A percentile compares a stretch with the other conserved stretches of the same genome.
Conservation (phyloP, 768 basidiomycete species). For the Auricularia sp. region DNA sequence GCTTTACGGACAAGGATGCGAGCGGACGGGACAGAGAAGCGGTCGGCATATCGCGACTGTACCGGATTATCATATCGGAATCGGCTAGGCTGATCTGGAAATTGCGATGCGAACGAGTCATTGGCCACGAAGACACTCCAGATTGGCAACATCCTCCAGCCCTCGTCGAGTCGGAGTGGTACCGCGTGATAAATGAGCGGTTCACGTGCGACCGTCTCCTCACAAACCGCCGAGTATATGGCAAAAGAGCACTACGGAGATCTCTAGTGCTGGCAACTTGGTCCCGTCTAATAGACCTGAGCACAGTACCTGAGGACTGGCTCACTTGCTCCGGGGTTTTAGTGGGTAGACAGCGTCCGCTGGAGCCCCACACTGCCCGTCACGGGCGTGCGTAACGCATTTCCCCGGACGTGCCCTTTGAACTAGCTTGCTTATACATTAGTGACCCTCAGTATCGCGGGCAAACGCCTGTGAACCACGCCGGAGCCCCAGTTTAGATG, state of each 20-base stretch:
- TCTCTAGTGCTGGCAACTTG: not conserved
- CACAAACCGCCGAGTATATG: not conserved
- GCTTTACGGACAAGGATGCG: not conserved
- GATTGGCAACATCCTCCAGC: not conserved
- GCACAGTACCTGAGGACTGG: too few species aligned
- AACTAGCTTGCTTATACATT: too few species aligned
- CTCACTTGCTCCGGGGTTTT: too few species aligned
- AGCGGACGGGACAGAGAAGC: not conserved
- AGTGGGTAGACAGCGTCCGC: too few species aligned
- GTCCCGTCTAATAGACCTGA: not conserved
- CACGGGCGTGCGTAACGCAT: too few species aligned
- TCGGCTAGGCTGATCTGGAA: not conserved
- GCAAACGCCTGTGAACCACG: too few species aligned
- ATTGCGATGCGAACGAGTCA: not conserved
- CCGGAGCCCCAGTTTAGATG: too few species aligned
- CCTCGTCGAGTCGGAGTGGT: not conserved
- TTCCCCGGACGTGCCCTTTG: too few species aligned
- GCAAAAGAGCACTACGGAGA: not conserved
- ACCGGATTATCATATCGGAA: not conserved
- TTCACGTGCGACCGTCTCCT: not conserved
- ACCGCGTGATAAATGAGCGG: not conserved
- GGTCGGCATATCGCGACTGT: not conserved
- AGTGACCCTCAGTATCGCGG: too few species aligned
- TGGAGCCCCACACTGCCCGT: too few species aligned
- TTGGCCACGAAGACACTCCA: not conserved